Conservation (phyloP, 148 eudicot genomes). For the Hydrangea macrophylla region DNA sequence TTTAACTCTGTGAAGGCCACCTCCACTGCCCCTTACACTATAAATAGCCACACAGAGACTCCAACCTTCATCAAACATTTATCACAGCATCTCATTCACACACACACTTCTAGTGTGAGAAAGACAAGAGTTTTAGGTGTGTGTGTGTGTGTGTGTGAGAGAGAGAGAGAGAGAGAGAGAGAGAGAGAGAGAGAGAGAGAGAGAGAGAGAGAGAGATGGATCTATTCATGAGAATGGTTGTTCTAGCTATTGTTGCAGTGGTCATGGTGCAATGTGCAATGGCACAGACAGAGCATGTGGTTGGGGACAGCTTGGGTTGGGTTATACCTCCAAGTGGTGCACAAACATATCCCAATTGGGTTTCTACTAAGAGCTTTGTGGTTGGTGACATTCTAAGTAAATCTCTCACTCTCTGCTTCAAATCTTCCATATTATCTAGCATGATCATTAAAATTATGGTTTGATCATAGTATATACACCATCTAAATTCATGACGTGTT, state of each 20-base stretch:
- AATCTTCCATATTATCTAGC: too few relatives aligned
- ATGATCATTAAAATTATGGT: too few relatives aligned
- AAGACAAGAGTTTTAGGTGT: neutral
- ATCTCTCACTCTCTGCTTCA: neutral
- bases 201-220: conserved; percentile 4
- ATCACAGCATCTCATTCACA: neutral
- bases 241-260: neutral
- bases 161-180: neutral
- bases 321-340: neutral
- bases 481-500: too few relatives aligned
- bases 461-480: too few relatives aligned
- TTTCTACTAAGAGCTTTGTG: neutral
- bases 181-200: neutral
- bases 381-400: conserved; percentile 2
- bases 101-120: neutral
- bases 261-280: neutral
- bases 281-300: neutral
- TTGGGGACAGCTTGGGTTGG: conserved; percentile 11
- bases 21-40: neutral
- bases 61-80: neutral
- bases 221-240: neutral
- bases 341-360: neutral
- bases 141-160: neutral
- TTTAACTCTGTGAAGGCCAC: neutral
- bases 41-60: neutral